phyloP scores from a whole-genome alignment of 495 filamentous ascomycete genomes.

The Penicillium pancosmium region DNA sequence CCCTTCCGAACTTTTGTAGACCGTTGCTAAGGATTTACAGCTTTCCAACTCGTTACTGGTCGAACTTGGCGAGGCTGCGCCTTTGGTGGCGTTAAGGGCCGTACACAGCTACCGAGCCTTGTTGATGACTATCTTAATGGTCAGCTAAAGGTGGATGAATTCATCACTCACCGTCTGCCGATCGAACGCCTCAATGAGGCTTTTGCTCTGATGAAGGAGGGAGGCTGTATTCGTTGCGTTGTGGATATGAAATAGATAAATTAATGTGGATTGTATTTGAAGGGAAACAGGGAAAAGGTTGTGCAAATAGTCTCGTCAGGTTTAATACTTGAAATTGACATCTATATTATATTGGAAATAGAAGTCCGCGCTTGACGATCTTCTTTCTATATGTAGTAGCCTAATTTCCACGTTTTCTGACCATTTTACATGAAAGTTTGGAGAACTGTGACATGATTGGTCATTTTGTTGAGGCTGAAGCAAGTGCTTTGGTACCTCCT shows the following conservation, averaged over 20 bases:
- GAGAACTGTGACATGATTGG: too few species aligned
- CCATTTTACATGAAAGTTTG: too few species aligned
- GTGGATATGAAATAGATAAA: slow-evolving; percentile 45
- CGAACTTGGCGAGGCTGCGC: slow-evolving; percentile 97
- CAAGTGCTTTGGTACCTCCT: too few species aligned
- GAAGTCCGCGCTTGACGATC: too few species aligned
- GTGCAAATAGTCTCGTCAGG: too few species aligned
- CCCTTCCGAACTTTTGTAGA: not conserved
- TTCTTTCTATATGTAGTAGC: too few species aligned
- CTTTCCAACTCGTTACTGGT: slow-evolving; percentile 97
- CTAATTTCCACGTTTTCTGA: too few species aligned
- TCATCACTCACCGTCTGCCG: slow-evolving; percentile 93
- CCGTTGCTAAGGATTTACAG: slow-evolving; percentile 41
- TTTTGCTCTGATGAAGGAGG: slow-evolving; percentile 91
- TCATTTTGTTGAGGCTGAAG: too few species aligned
- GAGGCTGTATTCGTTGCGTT: slow-evolving; percentile 93
- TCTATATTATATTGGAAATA: too few species aligned
- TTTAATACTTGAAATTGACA: too few species aligned
- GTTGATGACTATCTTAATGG: slow-evolving; percentile 89
- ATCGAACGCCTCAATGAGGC: slow-evolving; percentile 81
- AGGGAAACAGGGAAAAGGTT: not conserved
- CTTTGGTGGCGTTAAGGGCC: slow-evolving; percentile 97
- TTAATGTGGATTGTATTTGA: not conserved
- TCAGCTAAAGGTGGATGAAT: slow-evolving; percentile 96
- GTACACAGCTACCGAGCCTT: slow-evolving; percentile 84